These are phyloP conservation scores for Phlyctochytrium arcticum DNA, from an alignment of 192 early-diverging fungal species.

Conservation along the genomic window DNA sequence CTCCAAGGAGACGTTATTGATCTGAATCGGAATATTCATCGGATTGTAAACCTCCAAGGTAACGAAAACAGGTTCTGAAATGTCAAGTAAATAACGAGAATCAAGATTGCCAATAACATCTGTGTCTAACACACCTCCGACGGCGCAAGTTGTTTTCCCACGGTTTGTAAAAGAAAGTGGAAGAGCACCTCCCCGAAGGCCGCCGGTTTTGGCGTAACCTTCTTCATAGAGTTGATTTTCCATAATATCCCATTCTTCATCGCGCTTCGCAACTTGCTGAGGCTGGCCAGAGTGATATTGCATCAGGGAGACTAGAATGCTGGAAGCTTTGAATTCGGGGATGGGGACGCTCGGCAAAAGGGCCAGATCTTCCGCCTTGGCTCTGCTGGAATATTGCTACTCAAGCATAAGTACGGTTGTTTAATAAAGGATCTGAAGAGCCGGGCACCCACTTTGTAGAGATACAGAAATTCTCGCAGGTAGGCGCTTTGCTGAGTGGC, in stretches of 20 bases:
- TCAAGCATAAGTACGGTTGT: neutral
- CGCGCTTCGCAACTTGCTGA: constrained; percentile 28
- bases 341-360: constrained; percentile 60
- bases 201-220: constrained; percentile 30
- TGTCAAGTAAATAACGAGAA: too few relatives aligned
- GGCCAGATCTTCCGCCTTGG: constrained; percentile 34
- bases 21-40: constrained; percentile 61
- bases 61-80: constrained; percentile 73
- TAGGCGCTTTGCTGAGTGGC: constrained; percentile 62
- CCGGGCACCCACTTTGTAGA: constrained; percentile 57
- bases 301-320: constrained; percentile 27
- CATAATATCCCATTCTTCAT: constrained; percentile 64
- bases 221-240: constrained; percentile 63
- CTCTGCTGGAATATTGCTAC: constrained; percentile 20
- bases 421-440: neutral
- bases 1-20: constrained; percentile 62
- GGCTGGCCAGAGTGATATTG: constrained; percentile 23
- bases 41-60: constrained; percentile 66
- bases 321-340: constrained; percentile 33
- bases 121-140: constrained; percentile 56
- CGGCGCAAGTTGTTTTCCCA: constrained; percentile 61
- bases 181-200: constrained; percentile 2
- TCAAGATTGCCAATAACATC: neutral
- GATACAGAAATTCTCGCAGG: constrained; percentile 71
- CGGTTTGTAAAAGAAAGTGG: constrained; percentile 36